A percentile compares a stretch with the other conserved stretches of the same genome.
phyloP scores from a whole-genome alignment of 139 green algal genomes.

The Volvox africanus region DNA sequence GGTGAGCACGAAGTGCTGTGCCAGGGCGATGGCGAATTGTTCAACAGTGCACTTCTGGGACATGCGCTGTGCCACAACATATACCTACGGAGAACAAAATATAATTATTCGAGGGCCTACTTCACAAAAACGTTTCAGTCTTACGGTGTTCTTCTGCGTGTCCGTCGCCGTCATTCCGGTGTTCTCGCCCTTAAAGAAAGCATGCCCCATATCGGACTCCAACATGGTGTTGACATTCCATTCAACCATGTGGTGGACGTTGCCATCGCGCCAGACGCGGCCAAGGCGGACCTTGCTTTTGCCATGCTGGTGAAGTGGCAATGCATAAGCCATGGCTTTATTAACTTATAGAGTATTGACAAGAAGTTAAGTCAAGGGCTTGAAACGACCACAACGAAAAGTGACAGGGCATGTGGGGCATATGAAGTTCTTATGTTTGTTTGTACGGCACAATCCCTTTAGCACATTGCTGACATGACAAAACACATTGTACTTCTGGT shows the following conservation, averaged over 20 bases:
- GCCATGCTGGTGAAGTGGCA: conserved; percentile 88
- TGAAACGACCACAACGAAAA: too few species aligned
- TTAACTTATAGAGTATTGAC: too few species aligned
- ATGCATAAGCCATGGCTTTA: conserved; percentile 10
- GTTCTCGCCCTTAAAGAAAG: conserved; percentile 75
- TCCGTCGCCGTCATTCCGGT: conserved; percentile 93
- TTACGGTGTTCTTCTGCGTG: conserved; percentile 94
- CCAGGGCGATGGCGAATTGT: conserved; percentile 90
- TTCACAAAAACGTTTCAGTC: neutral
- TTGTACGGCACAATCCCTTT: too few species aligned
- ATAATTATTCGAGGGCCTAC: neutral
- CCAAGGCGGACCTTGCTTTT: conserved; percentile 86
- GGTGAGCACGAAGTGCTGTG: conserved; percentile 85
- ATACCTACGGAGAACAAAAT: conserved; percentile 68
- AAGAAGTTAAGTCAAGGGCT: too few species aligned
- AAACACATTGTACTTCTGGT: too few species aligned
- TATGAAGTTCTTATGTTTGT: too few species aligned
- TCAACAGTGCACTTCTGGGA: conserved; percentile 78
- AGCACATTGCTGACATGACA: too few species aligned
- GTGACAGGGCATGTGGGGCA: too few species aligned
- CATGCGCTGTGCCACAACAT: conserved; percentile 86
- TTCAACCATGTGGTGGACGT: conserved; percentile 87
- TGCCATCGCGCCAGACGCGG: conserved; percentile 83
- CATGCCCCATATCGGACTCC: conserved; percentile 84
- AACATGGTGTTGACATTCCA: conserved; percentile 88